phyloP scores from a whole-genome alignment of 2,329 filamentous ascomycete genomes.

The Claviceps fusiformis region DNA sequence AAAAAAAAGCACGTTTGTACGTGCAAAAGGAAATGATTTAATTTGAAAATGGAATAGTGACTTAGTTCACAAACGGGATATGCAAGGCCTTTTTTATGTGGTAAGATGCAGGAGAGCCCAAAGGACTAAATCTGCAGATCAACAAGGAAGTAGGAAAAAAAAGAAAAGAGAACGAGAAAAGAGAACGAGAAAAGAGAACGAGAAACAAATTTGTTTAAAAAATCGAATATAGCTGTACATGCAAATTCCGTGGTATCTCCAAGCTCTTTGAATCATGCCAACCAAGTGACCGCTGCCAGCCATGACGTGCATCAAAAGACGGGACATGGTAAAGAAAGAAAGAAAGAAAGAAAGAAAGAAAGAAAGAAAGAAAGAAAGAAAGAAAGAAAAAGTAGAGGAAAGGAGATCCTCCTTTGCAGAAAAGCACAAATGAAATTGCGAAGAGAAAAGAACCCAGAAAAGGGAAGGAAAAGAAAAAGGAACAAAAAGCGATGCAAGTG shows the following conservation, averaged over 20 bases:
- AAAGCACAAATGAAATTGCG: not conserved
- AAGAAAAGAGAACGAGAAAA: not conserved
- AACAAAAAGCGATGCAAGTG: not conserved
- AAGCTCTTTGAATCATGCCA: conserved; percentile 8
- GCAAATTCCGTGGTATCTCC: conserved; percentile 10
- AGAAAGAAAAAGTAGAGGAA: not conserved
- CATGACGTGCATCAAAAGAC: conserved; percentile 2
- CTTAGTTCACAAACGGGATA: not conserved
- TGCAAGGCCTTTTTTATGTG: not conserved
- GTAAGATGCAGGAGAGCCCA: not conserved
- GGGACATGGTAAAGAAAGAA: not conserved
- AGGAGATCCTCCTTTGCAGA: not conserved
- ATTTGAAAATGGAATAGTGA: not conserved
- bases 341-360: too few relatives aligned
- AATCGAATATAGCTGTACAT: conserved; percentile 2
- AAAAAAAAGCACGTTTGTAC: not conserved
- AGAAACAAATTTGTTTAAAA: not conserved
- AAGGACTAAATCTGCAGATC: too few relatives aligned
- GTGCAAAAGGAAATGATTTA: not conserved
- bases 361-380: too few relatives aligned
- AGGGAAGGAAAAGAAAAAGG: not conserved
- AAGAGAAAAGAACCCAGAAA: not conserved
- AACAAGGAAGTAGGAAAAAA: not conserved
- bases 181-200: not conserved
- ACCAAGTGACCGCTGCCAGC: conserved; percentile 5